Evolutionary conservation across 768 basidiomycete species (phyloP).

Genomic region (Pisolithus marmoratus): DNA sequence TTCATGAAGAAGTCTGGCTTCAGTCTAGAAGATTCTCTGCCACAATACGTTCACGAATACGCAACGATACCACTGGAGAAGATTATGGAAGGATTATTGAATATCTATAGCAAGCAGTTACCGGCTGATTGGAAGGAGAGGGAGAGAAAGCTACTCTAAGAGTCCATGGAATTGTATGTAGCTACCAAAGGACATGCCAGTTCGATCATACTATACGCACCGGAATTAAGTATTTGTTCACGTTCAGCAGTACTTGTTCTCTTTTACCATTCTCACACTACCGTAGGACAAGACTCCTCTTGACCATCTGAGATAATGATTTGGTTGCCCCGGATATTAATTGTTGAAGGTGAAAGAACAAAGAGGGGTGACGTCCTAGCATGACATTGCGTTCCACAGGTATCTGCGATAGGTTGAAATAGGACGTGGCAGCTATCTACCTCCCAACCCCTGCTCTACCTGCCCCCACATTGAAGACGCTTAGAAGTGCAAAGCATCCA

Average conservation of each 20-base stretch:
- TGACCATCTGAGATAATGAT: too few species aligned
- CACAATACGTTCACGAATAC: conserved; percentile 83
- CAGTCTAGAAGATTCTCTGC: conserved; percentile 77
- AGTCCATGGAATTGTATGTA: too few species aligned
- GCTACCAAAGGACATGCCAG: too few species aligned
- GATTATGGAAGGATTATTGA: conserved; percentile 75
- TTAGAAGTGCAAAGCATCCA: conserved; percentile 89
- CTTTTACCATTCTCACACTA: too few species aligned
- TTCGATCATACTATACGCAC: too few species aligned
- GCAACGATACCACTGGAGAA: conserved; percentile 78
- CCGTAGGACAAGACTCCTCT: too few species aligned
- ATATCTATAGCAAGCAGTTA: conserved; percentile 73
- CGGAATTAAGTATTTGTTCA: too few species aligned
- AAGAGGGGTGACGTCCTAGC: not conserved
- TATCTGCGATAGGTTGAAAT: not conserved
- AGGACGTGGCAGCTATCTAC: conserved; percentile 14
- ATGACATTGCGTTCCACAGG: not conserved
- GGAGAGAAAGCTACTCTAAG: not conserved
- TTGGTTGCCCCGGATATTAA: too few species aligned
- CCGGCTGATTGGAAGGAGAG: conserved; percentile 14
- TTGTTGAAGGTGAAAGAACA: too few species aligned
- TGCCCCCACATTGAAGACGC: conserved; percentile 70
- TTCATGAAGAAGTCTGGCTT: conserved; percentile 84
- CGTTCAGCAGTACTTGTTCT: too few species aligned
- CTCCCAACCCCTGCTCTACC: conserved; percentile 25